These are phyloP conservation scores for Hypomontagnella monticulosa DNA, from an alignment of 495 filamentous ascomycete genomes.

Conservation along the genomic window DNA sequence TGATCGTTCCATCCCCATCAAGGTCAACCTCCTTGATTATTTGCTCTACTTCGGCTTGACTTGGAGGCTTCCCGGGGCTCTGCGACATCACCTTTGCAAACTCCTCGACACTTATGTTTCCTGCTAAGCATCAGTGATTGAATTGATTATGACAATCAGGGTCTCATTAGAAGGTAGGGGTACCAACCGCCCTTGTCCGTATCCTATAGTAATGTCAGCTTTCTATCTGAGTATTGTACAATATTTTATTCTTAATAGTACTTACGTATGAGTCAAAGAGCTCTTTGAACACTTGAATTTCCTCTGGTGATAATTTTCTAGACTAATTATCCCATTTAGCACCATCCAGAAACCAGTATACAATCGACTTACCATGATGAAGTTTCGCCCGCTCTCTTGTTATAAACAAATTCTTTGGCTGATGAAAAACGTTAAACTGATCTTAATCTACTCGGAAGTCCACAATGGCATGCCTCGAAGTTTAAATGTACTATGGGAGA, in stretches of 20 bases:
- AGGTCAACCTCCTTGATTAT: slow-evolving; percentile 51
- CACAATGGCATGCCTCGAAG: slow-evolving; percentile 7
- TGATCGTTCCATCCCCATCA: slow-evolving; percentile 50
- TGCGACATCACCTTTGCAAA: slow-evolving; percentile 51
- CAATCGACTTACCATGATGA: slow-evolving; percentile 16
- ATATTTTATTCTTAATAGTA: neutral
- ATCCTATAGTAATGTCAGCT: slow-evolving; percentile 38
- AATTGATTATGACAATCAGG: neutral
- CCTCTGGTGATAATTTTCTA: slow-evolving; percentile 44
- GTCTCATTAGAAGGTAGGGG: neutral
- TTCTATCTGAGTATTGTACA: neutral
- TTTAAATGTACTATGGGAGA: neutral
- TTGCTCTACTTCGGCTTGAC: slow-evolving; percentile 43
- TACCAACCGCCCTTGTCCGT: slow-evolving; percentile 48
- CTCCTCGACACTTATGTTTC: slow-evolving; percentile 49
- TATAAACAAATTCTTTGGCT: neutral
- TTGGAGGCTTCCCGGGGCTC: slow-evolving; percentile 45
- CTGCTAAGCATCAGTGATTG: slow-evolving; percentile 30
- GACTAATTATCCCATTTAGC: slow-evolving; percentile 39
- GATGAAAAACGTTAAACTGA: slow-evolving; percentile 1
- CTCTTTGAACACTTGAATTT: slow-evolving; percentile 49
- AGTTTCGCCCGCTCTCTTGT: neutral
- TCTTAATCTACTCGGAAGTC: neutral
- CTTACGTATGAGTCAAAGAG: slow-evolving; percentile 51
- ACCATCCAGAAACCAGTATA: neutral